Base-by-base conservation (phyloP, 1,284 basidiomycete species). In the Erythrobasidium hasegawianum region DNA sequence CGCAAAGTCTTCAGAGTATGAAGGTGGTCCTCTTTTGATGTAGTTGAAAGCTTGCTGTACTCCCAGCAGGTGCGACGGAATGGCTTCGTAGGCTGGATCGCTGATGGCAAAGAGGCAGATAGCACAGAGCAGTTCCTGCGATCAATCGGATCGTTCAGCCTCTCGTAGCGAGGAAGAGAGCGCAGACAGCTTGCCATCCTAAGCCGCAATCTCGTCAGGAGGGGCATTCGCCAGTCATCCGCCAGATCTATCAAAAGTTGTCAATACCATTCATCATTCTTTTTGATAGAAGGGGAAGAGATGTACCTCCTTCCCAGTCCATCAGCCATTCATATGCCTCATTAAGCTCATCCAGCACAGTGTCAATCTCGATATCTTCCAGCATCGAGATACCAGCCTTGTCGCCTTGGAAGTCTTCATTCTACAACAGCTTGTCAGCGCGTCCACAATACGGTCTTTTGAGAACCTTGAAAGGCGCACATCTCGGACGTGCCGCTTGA, bases 391-490 rank as follows among this genome's bases (percentile, higher is more conserved):
- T 81, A 18, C 90, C 90, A 72, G 86, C 87, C 78, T 92, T 91
- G 71, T 94, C 90, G 64, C 86, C 83, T 75, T 89, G 87, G 83
- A 87, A 89, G 74, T 94, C 92, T 80, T 96, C 92, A 60, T 85
- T 81, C 87, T 90, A 71, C 22, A 29, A 41, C 43, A 39, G 53
- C 7, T 39, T 18, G 7, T 60, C 13, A 18, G 53, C 56, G n/a
- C n/a, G n/a, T n/a, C n/a, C n/a, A n/a, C n/a, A 2, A 54, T 45
- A 1, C n/a, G n/a, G n/a, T n/a, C n/a, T n/a, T n/a, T n/a, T n/a
- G n/a, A n/a, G n/a, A n/a, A n/a, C n/a, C n/a, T n/a, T n/a, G n/a
- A n/a, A n/a, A n/a, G n/a, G n/a, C n/a, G 73, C 71, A 90, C 90
- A 79, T 95, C 91, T 64, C 85, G 80, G 16, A 92, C 81, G 61